Evolutionary conservation across 169 alveolate genomes (phyloP), one percentile per base, ranked within the genome.

Genomic region (Cystoisospora suis): DNA sequence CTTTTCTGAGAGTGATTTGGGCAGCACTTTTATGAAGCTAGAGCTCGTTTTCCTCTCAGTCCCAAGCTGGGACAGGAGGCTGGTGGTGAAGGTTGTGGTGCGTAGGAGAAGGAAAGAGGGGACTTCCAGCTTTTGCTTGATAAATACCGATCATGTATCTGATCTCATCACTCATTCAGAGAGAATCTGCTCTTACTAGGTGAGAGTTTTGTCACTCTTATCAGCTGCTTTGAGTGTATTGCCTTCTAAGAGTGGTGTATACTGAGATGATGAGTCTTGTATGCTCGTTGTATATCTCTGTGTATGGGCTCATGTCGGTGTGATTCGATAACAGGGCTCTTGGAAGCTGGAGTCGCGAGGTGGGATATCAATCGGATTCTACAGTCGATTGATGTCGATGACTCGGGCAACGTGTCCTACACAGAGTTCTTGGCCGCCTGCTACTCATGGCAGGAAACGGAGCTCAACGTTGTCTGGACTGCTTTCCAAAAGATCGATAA

Each of bases 391-490:
- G 97, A 95, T 83, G 93, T 92, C 4, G 97, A 95, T 75, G 94
- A 87, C 90, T 91, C 93, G 0, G 96, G 96, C 27, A 90, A 86
- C 69, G 93, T 95, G 15, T 94, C 95, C 79, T 95, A 95, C 87
- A 95, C 91, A 3, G 97, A 95, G 85, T 95, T 95, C 85, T 75
- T 95, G 77, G 95, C 96, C n/a, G 97, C 97, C 12, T 93, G 96
- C 69, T 92, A 92, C 69, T 93, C 93, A 23, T 94, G 96, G 94
- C 81, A 94, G 56, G 95, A 95, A 45, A 75, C 92, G 42, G 95
- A 92, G 72, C 93, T 95, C 29, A 94, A 94, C 87, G 91, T 90
- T 27, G 77, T 94, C 9, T 92, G 93, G 89, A 87, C 95, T 0
- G 95, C 95, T 15, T 95, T 95, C 83, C 91, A 93, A 70, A 94